Evolutionary conservation across 2,329 filamentous ascomycete species (phyloP), one percentile per base, ranked within the genome.

Genomic region (Phoma herbarum): DNA sequence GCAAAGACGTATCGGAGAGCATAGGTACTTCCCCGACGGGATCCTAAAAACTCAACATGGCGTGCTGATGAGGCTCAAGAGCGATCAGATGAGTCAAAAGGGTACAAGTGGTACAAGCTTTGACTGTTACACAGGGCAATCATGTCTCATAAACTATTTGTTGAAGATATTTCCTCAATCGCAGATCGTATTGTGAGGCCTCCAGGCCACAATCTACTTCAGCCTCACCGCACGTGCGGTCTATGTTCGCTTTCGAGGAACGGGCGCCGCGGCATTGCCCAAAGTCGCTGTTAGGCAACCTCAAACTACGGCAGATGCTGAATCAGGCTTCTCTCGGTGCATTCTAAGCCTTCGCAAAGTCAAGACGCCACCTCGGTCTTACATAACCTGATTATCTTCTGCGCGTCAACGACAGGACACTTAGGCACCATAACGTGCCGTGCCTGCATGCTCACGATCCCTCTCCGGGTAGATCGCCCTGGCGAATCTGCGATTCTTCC

Each of bases 31-130:
- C 50, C 56, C 50, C 46, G 55, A 47, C 47, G 33, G 33, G 18
- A 41, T 49, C 11, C 10, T 41, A 37, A 59, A 59, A 59, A 59
- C 6, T 45, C 39, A 33, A 41, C 22, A 50, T 50, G 41, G 50
- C 45, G 56, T 54, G 41, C 56, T 39, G 49, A 25, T 42, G 29
- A 50, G 22, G 31, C 56, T 46, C 45, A 42, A 50, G 20, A 33
- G 45, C 37, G 45, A 46, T 59, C 46, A 42, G n/a, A 41, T 51
- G 39, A 50, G 56, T 54, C 56, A 50, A 45, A 16, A 46, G 20
- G 23, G 25, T 9, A 33, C 23, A 47, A 9, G 35, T 45, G 23
- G 25, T 9, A 33, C 23, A 47, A 9, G 35, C 50, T 48, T 47
- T 22, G 44, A 33, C 49, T 20, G 23, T 43, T 4, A 41, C 45